Conservation (phyloP, 2,329 filamentous ascomycete species). For the Ambrosiella xylebori region DNA sequence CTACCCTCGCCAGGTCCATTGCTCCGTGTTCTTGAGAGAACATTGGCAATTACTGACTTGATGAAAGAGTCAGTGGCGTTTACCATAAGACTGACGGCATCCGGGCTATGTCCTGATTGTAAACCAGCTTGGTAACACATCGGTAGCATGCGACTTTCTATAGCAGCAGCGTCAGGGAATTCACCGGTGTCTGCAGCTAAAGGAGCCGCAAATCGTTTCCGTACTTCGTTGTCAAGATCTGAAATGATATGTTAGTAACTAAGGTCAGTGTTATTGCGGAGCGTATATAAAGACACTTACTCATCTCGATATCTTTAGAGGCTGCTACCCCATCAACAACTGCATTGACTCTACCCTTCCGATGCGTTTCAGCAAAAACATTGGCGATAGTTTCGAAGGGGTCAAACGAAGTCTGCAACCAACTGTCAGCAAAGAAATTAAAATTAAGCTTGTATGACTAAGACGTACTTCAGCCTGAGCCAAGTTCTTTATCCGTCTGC, state of each 20-base stretch:
- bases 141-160: slow-evolving; percentile 48
- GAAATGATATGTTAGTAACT: not conserved
- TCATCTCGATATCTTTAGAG: slow-evolving; percentile 54
- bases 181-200: slow-evolving; percentile 51
- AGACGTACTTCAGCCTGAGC: slow-evolving; percentile 40
- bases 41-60: slow-evolving; percentile 45
- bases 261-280: not conserved
- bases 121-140: slow-evolving; percentile 52
- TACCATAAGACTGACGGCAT: slow-evolving; percentile 47
- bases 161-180: slow-evolving; percentile 46
- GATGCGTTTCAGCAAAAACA: slow-evolving; percentile 34
- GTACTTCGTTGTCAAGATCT: slow-evolving; percentile 52
- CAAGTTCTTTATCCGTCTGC: slow-evolving; percentile 49
- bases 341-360: slow-evolving; percentile 29
- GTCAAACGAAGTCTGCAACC: slow-evolving; percentile 25
- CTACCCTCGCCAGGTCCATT: slow-evolving; percentile 47
- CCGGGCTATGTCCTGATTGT: slow-evolving; percentile 37
- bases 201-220: slow-evolving; percentile 46
- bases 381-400: slow-evolving; percentile 35
- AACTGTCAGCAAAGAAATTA: not conserved
- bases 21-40: slow-evolving; percentile 46
- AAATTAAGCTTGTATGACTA: not conserved
- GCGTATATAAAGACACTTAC: slow-evolving; percentile 28
- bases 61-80: slow-evolving; percentile 50
- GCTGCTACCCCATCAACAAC: slow-evolving; percentile 43